These are phyloP conservation scores for Arctium lappa DNA, from an alignment of 129 eudicot genomes.

Conservation along the genomic window DNA sequence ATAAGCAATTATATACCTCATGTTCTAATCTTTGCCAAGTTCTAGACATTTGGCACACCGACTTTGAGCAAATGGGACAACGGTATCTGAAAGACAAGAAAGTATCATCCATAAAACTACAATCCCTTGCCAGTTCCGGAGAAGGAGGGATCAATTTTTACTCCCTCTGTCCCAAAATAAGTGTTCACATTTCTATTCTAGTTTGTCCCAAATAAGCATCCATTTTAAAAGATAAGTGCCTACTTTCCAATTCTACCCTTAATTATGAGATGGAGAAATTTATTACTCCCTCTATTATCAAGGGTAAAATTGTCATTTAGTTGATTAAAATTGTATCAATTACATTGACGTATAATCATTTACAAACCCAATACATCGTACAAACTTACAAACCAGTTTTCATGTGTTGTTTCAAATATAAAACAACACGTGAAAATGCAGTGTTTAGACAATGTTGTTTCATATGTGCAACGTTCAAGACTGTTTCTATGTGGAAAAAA, in stretches of 20 bases:
- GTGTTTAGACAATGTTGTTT: not conserved
- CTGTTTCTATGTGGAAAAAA: not conserved
- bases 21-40: slow-evolving; percentile 69
- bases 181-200: not conserved
- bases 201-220: not conserved
- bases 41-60: slow-evolving; percentile 44
- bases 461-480: not conserved
- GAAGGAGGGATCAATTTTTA: not conserved
- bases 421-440: not conserved
- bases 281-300: not conserved
- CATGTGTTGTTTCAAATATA: not conserved
- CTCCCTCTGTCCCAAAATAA: not conserved
- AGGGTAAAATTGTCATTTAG: not conserved
- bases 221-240: not conserved
- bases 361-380: not conserved
- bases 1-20: slow-evolving; percentile 50
- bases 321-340: not conserved
- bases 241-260: not conserved
- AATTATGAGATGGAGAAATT: not conserved
- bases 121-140: not conserved
- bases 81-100: slow-evolving; percentile 57
- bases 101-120: not conserved
- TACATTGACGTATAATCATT: not conserved
- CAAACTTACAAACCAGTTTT: not conserved
- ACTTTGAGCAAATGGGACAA: slow-evolving; percentile 92